Evolutionary conservation across 352 stramenopile species (phyloP).

Genomic region (Globisporangium nagaii): DNA sequence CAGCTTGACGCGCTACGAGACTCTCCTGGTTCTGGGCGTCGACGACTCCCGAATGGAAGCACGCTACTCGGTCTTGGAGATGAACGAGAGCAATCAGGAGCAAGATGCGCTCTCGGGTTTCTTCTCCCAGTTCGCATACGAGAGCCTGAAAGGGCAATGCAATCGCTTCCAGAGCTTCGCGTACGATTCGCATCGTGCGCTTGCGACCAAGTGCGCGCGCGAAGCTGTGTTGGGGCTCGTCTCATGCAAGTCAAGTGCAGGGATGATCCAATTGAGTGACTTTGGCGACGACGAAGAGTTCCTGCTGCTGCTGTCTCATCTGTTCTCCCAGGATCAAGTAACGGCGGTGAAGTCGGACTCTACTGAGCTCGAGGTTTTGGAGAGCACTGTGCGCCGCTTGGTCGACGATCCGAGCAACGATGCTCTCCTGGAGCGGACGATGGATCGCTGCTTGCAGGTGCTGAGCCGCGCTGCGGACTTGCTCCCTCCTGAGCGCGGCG

Average conservation of each 20-base stretch:
- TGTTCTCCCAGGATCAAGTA: constrained; percentile 15
- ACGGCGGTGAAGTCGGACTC: not conserved
- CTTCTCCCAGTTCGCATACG: constrained; percentile 57
- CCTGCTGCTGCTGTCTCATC: constrained; percentile 38
- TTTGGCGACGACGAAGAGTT: constrained; percentile 35
- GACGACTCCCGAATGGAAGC: constrained; percentile 37
- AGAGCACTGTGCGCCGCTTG: constrained; percentile 16
- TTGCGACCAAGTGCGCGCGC: constrained; percentile 52
- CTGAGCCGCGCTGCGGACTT: constrained; percentile 16
- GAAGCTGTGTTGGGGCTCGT: constrained; percentile 39
- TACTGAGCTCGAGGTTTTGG: constrained; percentile 11
- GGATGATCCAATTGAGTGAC: constrained; percentile 15
- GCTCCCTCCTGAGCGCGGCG: constrained; percentile 37
- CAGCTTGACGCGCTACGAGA: constrained; percentile 28
- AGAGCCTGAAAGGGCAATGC: constrained; percentile 57
- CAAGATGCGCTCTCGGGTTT: constrained; percentile 49
- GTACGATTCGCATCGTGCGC: constrained; percentile 52
- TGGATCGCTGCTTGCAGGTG: constrained; percentile 24
- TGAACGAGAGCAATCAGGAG: constrained; percentile 59
- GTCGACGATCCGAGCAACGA: constrained; percentile 19
- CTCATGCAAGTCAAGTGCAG: constrained; percentile 6
- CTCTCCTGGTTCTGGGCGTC: constrained; percentile 55
- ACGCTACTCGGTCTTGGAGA: constrained; percentile 34
- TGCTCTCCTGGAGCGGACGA: not conserved
- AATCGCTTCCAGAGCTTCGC: constrained; percentile 54